A percentile compares a stretch with the other conserved stretches of the same genome.
Conservation (phyloP, 176 grass and related monocot species). For the Ampelocalamus luodianensis region DNA sequence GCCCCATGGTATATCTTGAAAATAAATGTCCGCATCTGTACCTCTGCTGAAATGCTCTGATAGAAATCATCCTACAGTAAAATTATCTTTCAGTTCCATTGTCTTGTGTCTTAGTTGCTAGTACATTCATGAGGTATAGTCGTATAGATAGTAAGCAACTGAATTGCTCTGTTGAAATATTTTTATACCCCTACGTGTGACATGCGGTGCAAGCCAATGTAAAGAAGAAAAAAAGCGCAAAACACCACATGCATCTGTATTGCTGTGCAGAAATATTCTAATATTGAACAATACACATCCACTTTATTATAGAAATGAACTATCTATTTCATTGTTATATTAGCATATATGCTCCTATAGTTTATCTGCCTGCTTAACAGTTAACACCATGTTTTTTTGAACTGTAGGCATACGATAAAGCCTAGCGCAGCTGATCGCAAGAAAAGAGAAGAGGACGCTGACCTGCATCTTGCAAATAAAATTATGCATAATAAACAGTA, state of each 20-base stretch:
- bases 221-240: constrained; percentile 7
- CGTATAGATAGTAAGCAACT: constrained; percentile 7
- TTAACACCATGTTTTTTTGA: constrained; percentile 7
- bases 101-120: background rate
- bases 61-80: background rate
- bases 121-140: background rate
- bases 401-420: constrained; percentile 55
- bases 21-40: constrained; percentile 6
- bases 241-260: background rate
- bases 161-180: constrained; percentile 12
- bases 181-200: background rate
- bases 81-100: constrained; percentile 9
- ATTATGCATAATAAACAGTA: constrained; percentile 87
- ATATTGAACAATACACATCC: background rate
- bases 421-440: constrained; percentile 56
- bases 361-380: constrained; percentile 12
- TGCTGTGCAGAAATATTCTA: background rate
- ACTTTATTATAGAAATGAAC: background rate
- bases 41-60: constrained; percentile 11
- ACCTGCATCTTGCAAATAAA: constrained; percentile 76
- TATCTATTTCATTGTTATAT: constrained; percentile 26
- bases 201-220: background rate
- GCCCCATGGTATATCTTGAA: background rate
- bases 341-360: background rate
- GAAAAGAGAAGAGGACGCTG: constrained; percentile 87